These are phyloP conservation scores for Lecanicillium sp. DNA, from an alignment of 2,329 filamentous ascomycete species.

Conservation along the genomic window DNA sequence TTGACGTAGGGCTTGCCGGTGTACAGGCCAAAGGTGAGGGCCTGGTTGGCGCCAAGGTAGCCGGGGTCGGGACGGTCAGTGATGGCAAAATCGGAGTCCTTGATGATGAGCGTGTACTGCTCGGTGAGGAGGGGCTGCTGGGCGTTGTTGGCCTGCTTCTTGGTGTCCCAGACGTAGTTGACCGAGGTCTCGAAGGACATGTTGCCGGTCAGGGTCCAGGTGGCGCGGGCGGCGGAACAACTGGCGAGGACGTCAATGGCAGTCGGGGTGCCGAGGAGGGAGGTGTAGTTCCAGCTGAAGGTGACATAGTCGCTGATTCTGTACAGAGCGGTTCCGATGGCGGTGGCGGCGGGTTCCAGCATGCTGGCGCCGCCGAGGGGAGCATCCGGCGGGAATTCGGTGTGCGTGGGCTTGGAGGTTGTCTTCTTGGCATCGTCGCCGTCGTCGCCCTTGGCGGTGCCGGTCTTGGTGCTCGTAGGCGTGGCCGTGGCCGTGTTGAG, in stretches of 20 bases:
- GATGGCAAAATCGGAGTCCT: conserved; percentile 49
- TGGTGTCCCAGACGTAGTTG: conserved; percentile 54
- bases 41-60: conserved; percentile 44
- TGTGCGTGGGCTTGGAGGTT: conserved; percentile 26
- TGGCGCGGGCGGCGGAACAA: conserved; percentile 44
- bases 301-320: conserved; percentile 56
- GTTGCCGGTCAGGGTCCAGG: conserved; percentile 58
- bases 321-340: conserved; percentile 45
- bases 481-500: conserved; percentile 33
- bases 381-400: conserved; percentile 38
- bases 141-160: conserved; percentile 39
- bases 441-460: conserved; percentile 22
- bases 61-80: conserved; percentile 48
- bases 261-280: conserved; percentile 50
- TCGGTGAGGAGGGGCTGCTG: conserved; percentile 44
- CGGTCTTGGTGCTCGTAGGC: conserved; percentile 20
- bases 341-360: conserved; percentile 42
- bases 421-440: conserved; percentile 14
- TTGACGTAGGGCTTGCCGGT: conserved; percentile 44
- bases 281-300: conserved; percentile 62
- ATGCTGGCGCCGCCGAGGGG: conserved; percentile 48
- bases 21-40: conserved; percentile 55
- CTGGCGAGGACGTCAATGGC: conserved; percentile 55
- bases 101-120: conserved; percentile 56
- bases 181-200: conserved; percentile 50